These are phyloP conservation scores for Syzygium grande DNA, from an alignment of 345 rosid species.

Conservation along the genomic window DNA sequence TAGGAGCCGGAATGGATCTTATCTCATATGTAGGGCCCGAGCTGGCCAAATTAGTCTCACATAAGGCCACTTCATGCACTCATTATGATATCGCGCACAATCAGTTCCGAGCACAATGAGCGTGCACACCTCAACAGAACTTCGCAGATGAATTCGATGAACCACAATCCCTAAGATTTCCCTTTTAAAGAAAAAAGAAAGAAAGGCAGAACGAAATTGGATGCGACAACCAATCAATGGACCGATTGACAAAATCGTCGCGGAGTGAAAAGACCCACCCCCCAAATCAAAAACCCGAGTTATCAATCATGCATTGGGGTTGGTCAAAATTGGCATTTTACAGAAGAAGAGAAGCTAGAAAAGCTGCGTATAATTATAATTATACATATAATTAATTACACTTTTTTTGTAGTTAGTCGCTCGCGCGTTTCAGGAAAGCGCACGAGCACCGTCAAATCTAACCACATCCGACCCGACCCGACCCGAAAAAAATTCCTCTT, in stretches of 20 bases:
- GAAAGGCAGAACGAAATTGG: background rate
- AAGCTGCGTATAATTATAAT: no score
- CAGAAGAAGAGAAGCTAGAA: no score
- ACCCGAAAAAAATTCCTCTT: background rate
- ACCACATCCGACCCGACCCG: background rate
- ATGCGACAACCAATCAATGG: background rate
- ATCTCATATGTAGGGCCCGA: background rate
- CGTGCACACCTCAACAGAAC: background rate
- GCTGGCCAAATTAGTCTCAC: background rate
- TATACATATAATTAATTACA: background rate
- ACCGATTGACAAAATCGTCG: background rate
- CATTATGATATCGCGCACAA: background rate
- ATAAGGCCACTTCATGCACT: no score
- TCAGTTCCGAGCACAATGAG: background rate
- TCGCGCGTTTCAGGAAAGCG: background rate
- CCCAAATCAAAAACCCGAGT: background rate
- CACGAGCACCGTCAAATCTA: background rate
- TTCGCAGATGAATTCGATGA: background rate
- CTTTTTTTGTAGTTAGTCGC: background rate
- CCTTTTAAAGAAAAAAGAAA: background rate
- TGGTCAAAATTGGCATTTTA: background rate
- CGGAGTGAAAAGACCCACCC: background rate
- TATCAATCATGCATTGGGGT: background rate
- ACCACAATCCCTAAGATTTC: background rate
- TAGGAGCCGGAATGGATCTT: accelerated